Percentiles rank a stretch among this genome's conserved stretches.
phyloP scores from a whole-genome alignment of 2,329 filamentous ascomycete species.

The Trichoderma breve region DNA sequence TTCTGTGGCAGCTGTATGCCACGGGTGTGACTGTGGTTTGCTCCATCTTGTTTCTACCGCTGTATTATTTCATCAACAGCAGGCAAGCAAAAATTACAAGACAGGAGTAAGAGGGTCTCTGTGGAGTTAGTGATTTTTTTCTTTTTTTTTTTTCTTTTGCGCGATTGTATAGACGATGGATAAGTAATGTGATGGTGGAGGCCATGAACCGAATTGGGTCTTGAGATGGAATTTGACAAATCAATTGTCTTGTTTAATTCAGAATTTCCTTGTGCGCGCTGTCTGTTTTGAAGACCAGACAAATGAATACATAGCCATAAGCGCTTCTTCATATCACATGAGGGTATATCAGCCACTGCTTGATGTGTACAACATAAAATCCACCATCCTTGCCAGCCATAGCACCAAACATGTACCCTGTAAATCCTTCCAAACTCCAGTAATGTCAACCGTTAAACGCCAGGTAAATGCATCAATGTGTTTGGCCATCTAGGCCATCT shows the following conservation, averaged over 20 bases:
- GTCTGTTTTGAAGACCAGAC: background rate
- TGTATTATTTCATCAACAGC: slow-evolving; percentile 36
- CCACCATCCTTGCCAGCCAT: background rate
- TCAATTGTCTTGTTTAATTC: background rate
- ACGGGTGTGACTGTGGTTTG: slow-evolving; percentile 64
- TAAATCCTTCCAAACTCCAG: background rate
- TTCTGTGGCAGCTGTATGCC: slow-evolving; percentile 61
- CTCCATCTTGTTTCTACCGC: slow-evolving; percentile 41
- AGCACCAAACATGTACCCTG: background rate
- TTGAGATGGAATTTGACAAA: background rate
- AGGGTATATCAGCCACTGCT: slow-evolving; percentile 8
- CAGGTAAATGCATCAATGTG: background rate
- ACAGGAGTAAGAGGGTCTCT: background rate
- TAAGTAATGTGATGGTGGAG: background rate
- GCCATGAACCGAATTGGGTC: background rate
- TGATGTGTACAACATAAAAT: background rate
- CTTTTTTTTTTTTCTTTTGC: background rate
- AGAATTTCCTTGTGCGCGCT: background rate
- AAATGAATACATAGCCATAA: background rate
- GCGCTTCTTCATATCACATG: background rate
- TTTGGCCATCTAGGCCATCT: background rate
- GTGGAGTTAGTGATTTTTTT: background rate
- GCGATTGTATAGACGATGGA: background rate
- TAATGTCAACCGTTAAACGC: background rate
- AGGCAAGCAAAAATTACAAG: slow-evolving; percentile 18